Percentiles rank a stretch among this genome's conserved stretches.
phyloP scores from a whole-genome alignment of 2,329 filamentous ascomycete genomes.

The Ascochyta lentis region DNA sequence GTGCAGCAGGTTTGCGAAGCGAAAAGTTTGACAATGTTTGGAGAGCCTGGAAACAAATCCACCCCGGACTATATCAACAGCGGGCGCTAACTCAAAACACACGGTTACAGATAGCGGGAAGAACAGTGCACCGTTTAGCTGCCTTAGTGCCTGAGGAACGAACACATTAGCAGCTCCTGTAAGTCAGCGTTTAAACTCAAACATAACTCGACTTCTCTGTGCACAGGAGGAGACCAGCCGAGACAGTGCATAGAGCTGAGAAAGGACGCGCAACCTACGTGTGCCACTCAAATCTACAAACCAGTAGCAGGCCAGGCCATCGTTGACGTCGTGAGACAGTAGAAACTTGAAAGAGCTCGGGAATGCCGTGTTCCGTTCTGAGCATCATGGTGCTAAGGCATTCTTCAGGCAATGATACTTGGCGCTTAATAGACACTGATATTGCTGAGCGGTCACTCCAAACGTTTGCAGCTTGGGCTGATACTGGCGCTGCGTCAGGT shows the following conservation, averaged over 20 bases:
- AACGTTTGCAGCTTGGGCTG: constrained; percentile 40
- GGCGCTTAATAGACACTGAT: constrained; percentile 25
- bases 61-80: constrained; percentile 38
- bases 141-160: constrained; percentile 15
- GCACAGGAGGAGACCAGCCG: background rate
- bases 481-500: constrained; percentile 41
- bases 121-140: constrained; percentile 38
- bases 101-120: constrained; percentile 35
- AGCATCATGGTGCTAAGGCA: constrained; percentile 42
- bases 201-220: background rate
- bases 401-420: constrained; percentile 33
- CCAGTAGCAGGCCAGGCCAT: constrained; percentile 27
- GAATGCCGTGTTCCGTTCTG: constrained; percentile 38
- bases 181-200: constrained; percentile 10
- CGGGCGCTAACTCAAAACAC: constrained; percentile 46
- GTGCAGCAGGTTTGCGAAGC: constrained; percentile 46
- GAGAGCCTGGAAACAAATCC: constrained; percentile 47
- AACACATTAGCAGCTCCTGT: constrained; percentile 1
- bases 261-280: constrained; percentile 26
- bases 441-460: constrained; percentile 30
- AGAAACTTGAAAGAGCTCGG: constrained; percentile 44
- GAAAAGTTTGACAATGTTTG: constrained; percentile 49
- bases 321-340: constrained; percentile 42
- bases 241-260: constrained; percentile 1
- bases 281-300: constrained; percentile 13